A percentile compares a stretch with the other conserved stretches of the same genome.
phyloP scores from a whole-genome alignment of 345 rosid genomes.

The Luvunga scandens region DNA sequence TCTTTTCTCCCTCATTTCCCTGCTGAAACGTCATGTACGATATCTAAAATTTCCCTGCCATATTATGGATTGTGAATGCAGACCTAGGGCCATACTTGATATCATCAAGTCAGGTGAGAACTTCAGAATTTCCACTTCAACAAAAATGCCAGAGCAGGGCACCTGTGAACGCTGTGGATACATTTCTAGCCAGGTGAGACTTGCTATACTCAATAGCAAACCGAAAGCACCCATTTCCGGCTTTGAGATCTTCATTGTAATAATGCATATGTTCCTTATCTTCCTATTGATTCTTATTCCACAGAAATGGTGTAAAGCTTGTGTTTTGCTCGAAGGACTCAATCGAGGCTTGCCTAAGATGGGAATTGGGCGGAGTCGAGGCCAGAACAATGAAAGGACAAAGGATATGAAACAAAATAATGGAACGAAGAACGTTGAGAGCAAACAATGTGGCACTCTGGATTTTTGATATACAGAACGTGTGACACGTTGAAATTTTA shows the following conservation, averaged over 20 bases:
- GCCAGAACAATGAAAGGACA: conserved; percentile 31
- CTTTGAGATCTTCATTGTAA: neutral
- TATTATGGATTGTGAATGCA: conserved; percentile 26
- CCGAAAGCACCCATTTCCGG: neutral
- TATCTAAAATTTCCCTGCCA: neutral
- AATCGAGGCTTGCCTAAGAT: conserved; percentile 85
- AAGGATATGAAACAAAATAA: conserved; percentile 32
- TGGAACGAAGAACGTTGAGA: conserved; percentile 43
- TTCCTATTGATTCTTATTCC: neutral
- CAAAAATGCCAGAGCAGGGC: conserved; percentile 98
- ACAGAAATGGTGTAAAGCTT: conserved; percentile 97
- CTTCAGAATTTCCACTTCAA: conserved; percentile 73
- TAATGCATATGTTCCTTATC: neutral
- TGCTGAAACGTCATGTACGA: neutral
- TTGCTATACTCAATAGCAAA: neutral
- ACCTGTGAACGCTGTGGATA: conserved; percentile 91
- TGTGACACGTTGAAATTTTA: neutral
- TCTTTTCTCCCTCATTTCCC: neutral
- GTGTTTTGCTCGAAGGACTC: conserved; percentile 85
- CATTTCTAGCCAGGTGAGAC: conserved; percentile 87
- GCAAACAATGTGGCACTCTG: conserved; percentile 79
- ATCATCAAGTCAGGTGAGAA: conserved; percentile 86
- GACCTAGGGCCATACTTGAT: conserved; percentile 90
- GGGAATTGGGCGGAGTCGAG: conserved; percentile 73
- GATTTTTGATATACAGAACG: conserved; percentile 45